A percentile compares a stretch with the other conserved stretches of the same genome.
These are phyloP conservation scores for Parasarocladium wereldwijsianum DNA, from an alignment of 2,329 filamentous ascomycete species.

Conservation along the genomic window DNA sequence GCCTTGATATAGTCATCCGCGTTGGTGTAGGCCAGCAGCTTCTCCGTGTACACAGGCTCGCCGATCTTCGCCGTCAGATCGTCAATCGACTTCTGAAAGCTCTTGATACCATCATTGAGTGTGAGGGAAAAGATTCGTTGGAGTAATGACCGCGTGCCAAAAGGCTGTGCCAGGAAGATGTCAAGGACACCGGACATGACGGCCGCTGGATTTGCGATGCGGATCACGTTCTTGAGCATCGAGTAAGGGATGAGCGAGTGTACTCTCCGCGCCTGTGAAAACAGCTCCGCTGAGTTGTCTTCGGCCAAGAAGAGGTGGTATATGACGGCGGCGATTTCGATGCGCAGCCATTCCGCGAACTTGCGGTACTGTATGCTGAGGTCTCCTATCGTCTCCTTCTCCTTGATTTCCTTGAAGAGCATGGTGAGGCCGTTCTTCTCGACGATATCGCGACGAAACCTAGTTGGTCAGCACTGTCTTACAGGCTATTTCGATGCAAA, in stretches of 20 bases:
- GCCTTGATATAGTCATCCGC: constrained; percentile 62
- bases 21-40: constrained; percentile 67
- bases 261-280: constrained; percentile 85
- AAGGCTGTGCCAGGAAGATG: constrained; percentile 89
- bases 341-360: constrained; percentile 94
- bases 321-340: constrained; percentile 90
- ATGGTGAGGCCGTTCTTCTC: constrained; percentile 73
- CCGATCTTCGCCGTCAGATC: constrained; percentile 60
- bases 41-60: constrained; percentile 65
- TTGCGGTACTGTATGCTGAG: constrained; percentile 93
- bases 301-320: constrained; percentile 97
- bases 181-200: constrained; percentile 96
- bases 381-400: constrained; percentile 75
- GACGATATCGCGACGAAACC: constrained; percentile 53
- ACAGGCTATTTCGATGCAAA: background rate
- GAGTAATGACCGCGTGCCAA: constrained; percentile 76
- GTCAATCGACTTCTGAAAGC: constrained; percentile 78
- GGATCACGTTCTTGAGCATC: constrained; percentile 89
- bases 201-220: constrained; percentile 87
- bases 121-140: constrained; percentile 91
- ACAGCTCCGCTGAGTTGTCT: constrained; percentile 93
- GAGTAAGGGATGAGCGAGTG: constrained; percentile 91
- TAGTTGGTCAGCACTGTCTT: constrained; percentile 11
- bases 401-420: constrained; percentile 83
- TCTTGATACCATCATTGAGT: constrained; percentile 76